A percentile compares a stretch with the other conserved stretches of the same genome.
Evolutionary conservation across 1,284 basidiomycete species (phyloP).

Genomic region (Albatrellus sp.): DNA sequence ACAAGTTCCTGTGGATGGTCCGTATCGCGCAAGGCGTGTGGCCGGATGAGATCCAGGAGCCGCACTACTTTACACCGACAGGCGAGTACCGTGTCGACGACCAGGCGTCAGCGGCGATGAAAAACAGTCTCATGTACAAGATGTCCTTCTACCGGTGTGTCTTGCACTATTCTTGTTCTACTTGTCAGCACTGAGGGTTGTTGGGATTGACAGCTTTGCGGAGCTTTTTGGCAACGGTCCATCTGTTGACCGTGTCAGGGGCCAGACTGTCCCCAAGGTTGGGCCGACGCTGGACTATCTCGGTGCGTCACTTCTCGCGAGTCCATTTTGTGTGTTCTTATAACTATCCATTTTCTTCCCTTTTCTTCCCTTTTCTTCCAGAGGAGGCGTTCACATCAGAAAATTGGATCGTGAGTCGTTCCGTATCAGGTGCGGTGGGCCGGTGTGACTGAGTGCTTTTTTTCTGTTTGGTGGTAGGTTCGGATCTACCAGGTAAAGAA

Average conservation of each 20-base stretch:
- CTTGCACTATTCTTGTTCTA: constrained; percentile 1
- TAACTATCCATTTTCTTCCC: background rate
- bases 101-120: constrained; percentile 82
- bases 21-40: constrained; percentile 97
- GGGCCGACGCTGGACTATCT: constrained; percentile 83
- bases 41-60: constrained; percentile 96
- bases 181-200: background rate
- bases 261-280: constrained; percentile 63
- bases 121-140: constrained; percentile 95
- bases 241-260: constrained; percentile 73
- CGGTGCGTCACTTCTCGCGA: constrained; percentile 33
- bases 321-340: constrained; percentile 2
- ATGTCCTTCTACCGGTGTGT: constrained; percentile 88
- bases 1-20: constrained; percentile 99
- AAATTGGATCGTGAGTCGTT: constrained; percentile 82
- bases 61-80: constrained; percentile 85
- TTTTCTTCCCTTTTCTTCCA: constrained; percentile 19
- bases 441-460: constrained; percentile 2
- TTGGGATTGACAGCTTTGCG: constrained; percentile 46
- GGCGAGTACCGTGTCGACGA: constrained; percentile 96
- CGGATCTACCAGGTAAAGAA: constrained; percentile 96
- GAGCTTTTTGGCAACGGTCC: constrained; percentile 76
- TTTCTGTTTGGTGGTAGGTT: constrained; percentile 31
- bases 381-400: constrained; percentile 96
- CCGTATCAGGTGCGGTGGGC: constrained; percentile 1